phyloP scores from a whole-genome alignment of 2,329 filamentous ascomycete genomes.

The Aureobasidium sp. region DNA sequence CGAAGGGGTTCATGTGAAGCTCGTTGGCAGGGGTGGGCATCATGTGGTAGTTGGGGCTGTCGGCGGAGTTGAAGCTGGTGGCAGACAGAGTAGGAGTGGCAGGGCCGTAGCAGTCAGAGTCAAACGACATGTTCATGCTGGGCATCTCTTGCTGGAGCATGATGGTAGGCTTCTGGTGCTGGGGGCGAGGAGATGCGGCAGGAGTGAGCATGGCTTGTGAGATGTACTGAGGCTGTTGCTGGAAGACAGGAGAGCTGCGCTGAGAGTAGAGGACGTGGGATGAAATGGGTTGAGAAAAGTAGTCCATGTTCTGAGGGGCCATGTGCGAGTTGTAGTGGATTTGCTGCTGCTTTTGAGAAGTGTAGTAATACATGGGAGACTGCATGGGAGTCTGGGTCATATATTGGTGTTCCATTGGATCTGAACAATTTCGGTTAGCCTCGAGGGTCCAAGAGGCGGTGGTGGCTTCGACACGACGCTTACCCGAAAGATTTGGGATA shows the following conservation, averaged over 20 bases:
- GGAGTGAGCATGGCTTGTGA: constrained; percentile 62
- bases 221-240: constrained; percentile 45
- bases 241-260: constrained; percentile 32
- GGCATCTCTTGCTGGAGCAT: constrained; percentile 52
- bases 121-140: constrained; percentile 52
- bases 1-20: constrained; percentile 67
- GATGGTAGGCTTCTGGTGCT: constrained; percentile 69
- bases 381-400: constrained; percentile 49
- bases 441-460: constrained; percentile 12
- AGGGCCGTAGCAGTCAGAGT: constrained; percentile 75
- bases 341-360: constrained; percentile 47
- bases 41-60: constrained; percentile 72
- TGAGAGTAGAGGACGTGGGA: constrained; percentile 12
- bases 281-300: constrained; percentile 25
- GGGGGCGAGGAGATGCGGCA: constrained; percentile 65
- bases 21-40: constrained; percentile 78
- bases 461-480: constrained; percentile 13
- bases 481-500: constrained; percentile 4
- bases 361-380: constrained; percentile 81
- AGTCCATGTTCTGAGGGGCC: constrained; percentile 43
- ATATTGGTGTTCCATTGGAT: constrained; percentile 28
- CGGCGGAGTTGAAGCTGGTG: constrained; percentile 75
- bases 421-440: constrained; percentile 15
- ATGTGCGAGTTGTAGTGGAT: constrained; percentile 29
- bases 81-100: constrained; percentile 82